phyloP scores from a whole-genome alignment of 768 basidiomycete species.

The Rhizopogon roseolus region DNA sequence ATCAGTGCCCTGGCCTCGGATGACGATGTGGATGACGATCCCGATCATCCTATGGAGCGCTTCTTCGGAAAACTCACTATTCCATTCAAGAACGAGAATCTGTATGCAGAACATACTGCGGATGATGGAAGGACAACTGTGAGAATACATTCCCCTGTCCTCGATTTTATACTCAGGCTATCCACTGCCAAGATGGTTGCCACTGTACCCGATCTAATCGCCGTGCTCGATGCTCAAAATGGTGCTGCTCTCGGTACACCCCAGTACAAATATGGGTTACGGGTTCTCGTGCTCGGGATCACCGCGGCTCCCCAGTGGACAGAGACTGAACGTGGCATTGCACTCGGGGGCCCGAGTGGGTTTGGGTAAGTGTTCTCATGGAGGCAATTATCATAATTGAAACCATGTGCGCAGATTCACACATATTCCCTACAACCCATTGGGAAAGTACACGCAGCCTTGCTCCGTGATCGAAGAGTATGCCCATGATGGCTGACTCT shows the following conservation, averaged over 20 bases:
- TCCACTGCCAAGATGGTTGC: conserved; percentile 37
- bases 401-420: conserved; percentile 15
- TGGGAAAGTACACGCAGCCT: conserved; percentile 39
- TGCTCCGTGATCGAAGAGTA: conserved; percentile 45
- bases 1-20: conserved; percentile 23
- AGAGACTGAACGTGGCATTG: conserved; percentile 41
- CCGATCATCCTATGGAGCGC: conserved; percentile 12
- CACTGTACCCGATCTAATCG: conserved; percentile 62
- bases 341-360: conserved; percentile 45
- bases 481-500: conserved; percentile 1
- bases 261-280: conserved; percentile 55
- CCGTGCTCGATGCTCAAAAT: conserved; percentile 57
- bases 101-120: conserved; percentile 40
- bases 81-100: conserved; percentile 62
- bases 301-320: conserved; percentile 54
- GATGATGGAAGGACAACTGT: conserved; percentile 23
- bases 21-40: conserved; percentile 23
- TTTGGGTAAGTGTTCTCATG: conserved; percentile 38
- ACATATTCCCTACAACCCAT: conserved; percentile 30
- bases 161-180: not conserved
- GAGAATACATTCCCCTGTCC: not conserved
- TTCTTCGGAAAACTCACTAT: conserved; percentile 35
- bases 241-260: conserved; percentile 60
- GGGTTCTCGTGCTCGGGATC: conserved; percentile 47
- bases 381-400: conserved; percentile 4